phyloP scores from a whole-genome alignment of 1,139 yeast species.

The Wickerhamomyces sp. region DNA sequence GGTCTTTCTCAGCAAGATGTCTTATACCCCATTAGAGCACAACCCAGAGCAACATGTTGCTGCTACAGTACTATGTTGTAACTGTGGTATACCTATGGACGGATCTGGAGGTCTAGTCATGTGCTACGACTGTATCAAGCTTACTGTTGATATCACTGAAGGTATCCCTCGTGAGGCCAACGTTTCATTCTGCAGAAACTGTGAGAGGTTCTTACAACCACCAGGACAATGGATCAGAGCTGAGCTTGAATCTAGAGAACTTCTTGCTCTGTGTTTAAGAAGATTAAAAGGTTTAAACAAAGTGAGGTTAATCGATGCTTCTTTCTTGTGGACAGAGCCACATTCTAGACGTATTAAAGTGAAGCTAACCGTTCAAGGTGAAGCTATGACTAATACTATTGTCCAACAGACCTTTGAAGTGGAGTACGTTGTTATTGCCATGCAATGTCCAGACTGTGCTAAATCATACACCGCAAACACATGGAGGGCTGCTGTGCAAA shows the following conservation, averaged over 20 bases:
- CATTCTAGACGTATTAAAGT: constrained; percentile 93
- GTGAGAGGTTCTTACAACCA: constrained; percentile 94
- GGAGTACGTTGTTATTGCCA: constrained; percentile 88
- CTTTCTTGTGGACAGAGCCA: constrained; percentile 98
- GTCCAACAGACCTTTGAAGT: constrained; percentile 95
- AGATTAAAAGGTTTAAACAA: constrained; percentile 84
- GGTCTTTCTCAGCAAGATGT: constrained; percentile 13
- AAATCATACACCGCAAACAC: constrained; percentile 92
- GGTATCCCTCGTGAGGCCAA: constrained; percentile 96
- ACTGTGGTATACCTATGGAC: constrained; percentile 98
- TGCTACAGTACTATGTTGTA: constrained; percentile 93
- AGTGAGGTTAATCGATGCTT: constrained; percentile 87
- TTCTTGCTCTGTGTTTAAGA: constrained; percentile 84
- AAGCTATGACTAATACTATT: constrained; percentile 87
- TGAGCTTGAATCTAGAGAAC: constrained; percentile 86
- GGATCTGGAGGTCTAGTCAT: constrained; percentile 90
- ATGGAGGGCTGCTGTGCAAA: constrained; percentile 96
- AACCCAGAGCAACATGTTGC: constrained; percentile 32
- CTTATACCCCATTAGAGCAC: constrained; percentile 21
- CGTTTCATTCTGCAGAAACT: constrained; percentile 90
- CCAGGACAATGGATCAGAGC: constrained; percentile 93
- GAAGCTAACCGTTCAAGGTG: constrained; percentile 93
- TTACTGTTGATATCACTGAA: constrained; percentile 90
- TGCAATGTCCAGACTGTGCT: constrained; percentile 99
- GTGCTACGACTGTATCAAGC: constrained; percentile 96